Base-by-base conservation (phyloP, 1,139 yeast species). In the Suhomyces panamericanus region DNA sequence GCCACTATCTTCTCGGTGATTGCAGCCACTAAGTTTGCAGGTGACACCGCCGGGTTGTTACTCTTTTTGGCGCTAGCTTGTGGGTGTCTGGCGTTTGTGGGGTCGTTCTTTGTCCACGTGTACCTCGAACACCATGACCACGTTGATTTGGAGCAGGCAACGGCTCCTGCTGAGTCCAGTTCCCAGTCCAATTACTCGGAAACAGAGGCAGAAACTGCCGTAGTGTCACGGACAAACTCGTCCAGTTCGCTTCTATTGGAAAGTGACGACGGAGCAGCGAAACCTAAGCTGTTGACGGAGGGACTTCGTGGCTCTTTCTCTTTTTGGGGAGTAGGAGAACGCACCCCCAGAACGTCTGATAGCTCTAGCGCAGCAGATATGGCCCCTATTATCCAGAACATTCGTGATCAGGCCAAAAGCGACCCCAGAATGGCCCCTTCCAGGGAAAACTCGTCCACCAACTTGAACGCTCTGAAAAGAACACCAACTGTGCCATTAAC, bases 1-100 rank as follows among this genome's bases (percentile, higher is more conserved):
- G 78, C 78, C 12, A 73, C 76, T 4, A 49, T 73, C 12, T 72
- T 73, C 52, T 68, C 76, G 3, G 49, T 75, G 1, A 55, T 80
- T 13, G 72, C 83, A 10, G 77, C 81, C 3, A 58, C 63, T 11
- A 63, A 69, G 38, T 81, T 73, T 51, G 62, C 63, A 14, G 70
- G 69, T 35, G 58, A 79, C 46, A 69, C 81, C 7, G 77, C 70
- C 1, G 73, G 66, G 0, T 61, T 74, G 24, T 57, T 74, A 41
- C 51, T 56, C 36, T 73, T 73, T 47, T 62, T 74, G 47, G 59
- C 75, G 1, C 40, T 69, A 10, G 62, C 59, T 46, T 71, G 77
- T 54, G 78, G 78, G 2, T 35, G 59, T 1, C 53, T 68, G 2
- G 63, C 71, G 0, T 69, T 73, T 38, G 31, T 62, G 15, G 75